Evolutionary conservation across 2,329 filamentous ascomycete genomes (phyloP).

Genomic region (Ophiostoma triangulosporum): DNA sequence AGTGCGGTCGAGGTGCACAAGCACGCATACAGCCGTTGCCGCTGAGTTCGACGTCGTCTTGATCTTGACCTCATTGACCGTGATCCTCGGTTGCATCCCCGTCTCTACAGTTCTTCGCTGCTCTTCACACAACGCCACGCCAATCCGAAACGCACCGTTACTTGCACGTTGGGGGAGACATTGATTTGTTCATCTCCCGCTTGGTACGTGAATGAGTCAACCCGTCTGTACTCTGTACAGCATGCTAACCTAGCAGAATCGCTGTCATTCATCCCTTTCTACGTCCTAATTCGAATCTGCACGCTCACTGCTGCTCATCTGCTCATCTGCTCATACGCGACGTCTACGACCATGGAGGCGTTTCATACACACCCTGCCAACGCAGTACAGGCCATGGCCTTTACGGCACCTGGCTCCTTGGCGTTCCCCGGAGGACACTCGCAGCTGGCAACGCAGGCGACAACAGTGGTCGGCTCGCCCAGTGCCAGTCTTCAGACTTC

Average conservation of each 20-base stretch:
- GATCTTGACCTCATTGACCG: not conserved
- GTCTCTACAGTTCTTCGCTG: too few relatives aligned
- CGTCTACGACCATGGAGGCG: slow-evolving; percentile 51
- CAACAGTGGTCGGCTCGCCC: not conserved
- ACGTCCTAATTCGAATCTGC: too few relatives aligned
- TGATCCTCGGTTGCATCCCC: too few relatives aligned
- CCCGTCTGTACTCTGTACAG: not conserved
- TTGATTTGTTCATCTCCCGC: slow-evolving; percentile 95
- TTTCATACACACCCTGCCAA: slow-evolving; percentile 86
- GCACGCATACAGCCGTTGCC: not conserved
- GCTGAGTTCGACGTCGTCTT: not conserved
- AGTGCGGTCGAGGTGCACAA: not conserved
- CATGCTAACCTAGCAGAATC: not conserved
- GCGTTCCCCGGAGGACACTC: slow-evolving; percentile 78
- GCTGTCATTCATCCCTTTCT: too few relatives aligned
- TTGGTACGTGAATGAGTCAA: slow-evolving; percentile 35
- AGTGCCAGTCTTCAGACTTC: not conserved
- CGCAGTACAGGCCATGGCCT: slow-evolving; percentile 87
- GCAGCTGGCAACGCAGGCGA: slow-evolving; percentile 37
- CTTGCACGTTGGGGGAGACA: slow-evolving; percentile 63
- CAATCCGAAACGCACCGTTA: not conserved
- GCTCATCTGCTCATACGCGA: not conserved
- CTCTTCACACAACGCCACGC: not conserved
- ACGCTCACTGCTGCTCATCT: too few relatives aligned
- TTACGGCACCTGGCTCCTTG: slow-evolving; percentile 82